Evolutionary conservation across 2,329 filamentous ascomycete genomes (phyloP), one percentile per base, ranked within the genome.

Genomic region (Dactylellina cionopaga): DNA sequence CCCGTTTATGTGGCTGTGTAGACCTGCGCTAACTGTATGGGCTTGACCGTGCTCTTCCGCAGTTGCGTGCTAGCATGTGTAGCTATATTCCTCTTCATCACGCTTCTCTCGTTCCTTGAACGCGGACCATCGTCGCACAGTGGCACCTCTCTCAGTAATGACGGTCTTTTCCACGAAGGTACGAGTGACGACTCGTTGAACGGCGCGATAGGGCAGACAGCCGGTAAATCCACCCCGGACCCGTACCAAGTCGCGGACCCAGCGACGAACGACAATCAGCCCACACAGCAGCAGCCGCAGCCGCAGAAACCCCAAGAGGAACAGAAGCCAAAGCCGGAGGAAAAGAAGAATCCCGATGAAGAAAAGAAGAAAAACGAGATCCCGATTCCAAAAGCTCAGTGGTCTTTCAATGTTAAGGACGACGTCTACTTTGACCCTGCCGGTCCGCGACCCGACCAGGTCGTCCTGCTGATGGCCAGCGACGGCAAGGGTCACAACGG

Each of bases 401-500:
- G 68, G 68, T 65, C 68, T 0, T 77, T 77, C 62, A 62, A 74
- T n/a, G 74, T 77, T 17, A 73, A 74, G 66, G 39, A 76, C 68
- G 55, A 77, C 75, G 77, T 80, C 76, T 74, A 76, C 74, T 73
- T 79, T 74, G 69, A 77, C 59, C 75, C 76, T 13, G 72, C 66
- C 9, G 77, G 77, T 4, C 80, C 80, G 0, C 75, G 76, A 7
- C 79, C 80, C 13, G 74, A 77, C 7, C 78, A 81, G 39, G 76
- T 81, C 13, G 75, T 81, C 13, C 74, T 82, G n/a, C 75, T 82
- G 60, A 81, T 80, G 22, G 80, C 80, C 9, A 80, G 80, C 49
- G 80, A 82, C 58, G 80, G 80, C 27, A 79, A 79, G 59, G 80
- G 80, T 33, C 80, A 82, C 77, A 81, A 82, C 65, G 80, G 79